Evolutionary conservation across 116 monocot genomes (phyloP).

Genomic region (Zostera marina): DNA sequence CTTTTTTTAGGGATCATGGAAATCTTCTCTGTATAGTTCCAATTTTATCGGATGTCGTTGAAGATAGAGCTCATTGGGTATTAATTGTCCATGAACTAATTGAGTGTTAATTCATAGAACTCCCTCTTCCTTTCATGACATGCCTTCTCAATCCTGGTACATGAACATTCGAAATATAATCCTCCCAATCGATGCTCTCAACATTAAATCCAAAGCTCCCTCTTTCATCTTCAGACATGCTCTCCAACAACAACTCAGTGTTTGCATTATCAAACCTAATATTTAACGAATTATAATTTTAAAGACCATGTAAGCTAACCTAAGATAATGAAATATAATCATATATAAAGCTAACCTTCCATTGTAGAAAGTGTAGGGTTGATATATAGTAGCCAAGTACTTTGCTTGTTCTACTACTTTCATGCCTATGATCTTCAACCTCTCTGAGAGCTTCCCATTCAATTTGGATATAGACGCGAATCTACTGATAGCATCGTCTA

Average conservation of each 20-base stretch:
- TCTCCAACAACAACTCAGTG: slow-evolving; percentile 39
- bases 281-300: neutral
- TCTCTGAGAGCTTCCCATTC: slow-evolving; percentile 19
- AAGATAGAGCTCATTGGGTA: too few species aligned
- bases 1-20: too few species aligned
- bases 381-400: slow-evolving; percentile 61
- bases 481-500: slow-evolving; percentile 20
- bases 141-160: slow-evolving; percentile 75
- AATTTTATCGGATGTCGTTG: neutral
- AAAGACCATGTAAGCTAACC: neutral
- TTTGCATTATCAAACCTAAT: slow-evolving; percentile 74
- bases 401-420: slow-evolving; percentile 55
- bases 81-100: neutral
- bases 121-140: slow-evolving; percentile 82
- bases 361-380: slow-evolving; percentile 69
- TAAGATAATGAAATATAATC: neutral
- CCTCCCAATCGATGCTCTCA: slow-evolving; percentile 49
- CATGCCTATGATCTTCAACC: slow-evolving; percentile 28
- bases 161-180: slow-evolving; percentile 71
- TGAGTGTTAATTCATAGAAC: neutral
- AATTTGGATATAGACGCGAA: neutral
- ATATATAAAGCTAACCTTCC: slow-evolving; percentile 44
- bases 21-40: too few species aligned
- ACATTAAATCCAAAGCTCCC: slow-evolving; percentile 56
- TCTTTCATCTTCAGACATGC: slow-evolving; percentile 73